Evolutionary conservation across 1,284 basidiomycete species (phyloP), one percentile per base, ranked within the genome.

Genomic region (Cutaneotrichosporon cavernicola): DNA sequence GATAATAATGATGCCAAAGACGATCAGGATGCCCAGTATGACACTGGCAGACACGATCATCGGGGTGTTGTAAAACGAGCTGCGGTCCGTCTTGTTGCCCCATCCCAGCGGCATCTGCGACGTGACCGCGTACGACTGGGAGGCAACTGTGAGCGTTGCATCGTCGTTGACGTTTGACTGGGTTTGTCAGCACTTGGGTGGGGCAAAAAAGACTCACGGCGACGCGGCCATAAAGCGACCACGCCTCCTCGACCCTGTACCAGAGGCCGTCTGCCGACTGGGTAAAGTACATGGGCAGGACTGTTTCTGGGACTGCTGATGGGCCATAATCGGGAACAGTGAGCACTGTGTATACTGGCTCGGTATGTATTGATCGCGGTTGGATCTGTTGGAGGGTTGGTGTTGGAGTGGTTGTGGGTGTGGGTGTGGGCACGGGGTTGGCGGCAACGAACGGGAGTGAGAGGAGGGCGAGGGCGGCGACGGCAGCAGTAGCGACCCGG

Each of bases 1-100:
- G 60, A 73, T 66, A 34, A 78, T 65, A 31, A 77, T 69, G 65
- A 80, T 75, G 22, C 68, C 69, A 36, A 69, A 69, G 34, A 79
- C 74, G 38, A 81, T 77, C 36, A 71, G 59, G 6, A 75, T 52
- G 7, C 79, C 76, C 56, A 81, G 65, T 56, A 80, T 73, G 26
- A 78, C 73, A 43, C 73, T 75, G 2, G 75, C 72, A 21, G 75
- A 70, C n/a, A 73, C 75, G 40, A 81, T 81, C 5, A 81, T 67
- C 0, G 80, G 79, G 2, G 79, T 76, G 62, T 72, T 73, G 66
- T 81, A 81, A 30, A 78, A 69, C 16, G 70, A 69, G 4, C 75
- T 72, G 34, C 79, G 70, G 47, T 43, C 32, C 18, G 36, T 18
- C 26, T 38, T 38, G 22, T 43, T 40, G 22, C 58, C 58, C 58